Base-by-base conservation (phyloP, 2,329 filamentous ascomycete genomes). In the Simplicillium sp. region DNA sequence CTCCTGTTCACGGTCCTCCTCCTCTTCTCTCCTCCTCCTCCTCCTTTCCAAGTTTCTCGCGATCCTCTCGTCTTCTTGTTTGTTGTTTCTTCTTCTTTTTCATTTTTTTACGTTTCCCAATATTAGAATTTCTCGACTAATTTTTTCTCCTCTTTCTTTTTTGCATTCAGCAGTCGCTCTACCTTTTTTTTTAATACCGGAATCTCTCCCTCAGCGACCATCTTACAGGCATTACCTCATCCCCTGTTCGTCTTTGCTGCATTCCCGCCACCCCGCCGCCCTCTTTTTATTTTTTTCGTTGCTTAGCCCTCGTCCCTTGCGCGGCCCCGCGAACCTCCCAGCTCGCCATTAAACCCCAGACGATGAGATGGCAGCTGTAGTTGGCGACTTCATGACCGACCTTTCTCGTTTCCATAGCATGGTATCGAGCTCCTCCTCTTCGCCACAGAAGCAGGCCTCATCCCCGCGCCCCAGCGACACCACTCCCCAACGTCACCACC, bases 381-480 rank as follows among this genome's bases (percentile, higher is more conserved):
- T 80, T 52, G 74, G 75, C 61, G 86, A 90, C 69, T 80, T 80
- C 67, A 78, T 80, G 65, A 75, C 84, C 62, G 80, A 87, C 65
- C 71, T 80, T 52, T 72, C 77, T 54, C 75, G 79, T 65, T 82
- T 83, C 64, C 77, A 25, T 25, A 78, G 72, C 66, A 84, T 80
- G 72, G 83, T 87, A 68, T 63, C 66, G 44, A 61, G 65, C 42
- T 40, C 42, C 12, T 7, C 12, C 1, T 60, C 70, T 35, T 64
- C 64, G 38, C 52, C 68, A 48, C 61, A 60, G 48, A 67, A 65
- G 48, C 66, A 66, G 48, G 66, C 65, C 47, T 66, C 66, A 55
- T 35, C 28, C 43, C 52, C 50, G 43, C 49, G 35, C 49, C 52
- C 31, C 44, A 48, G 50, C 35, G 54, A 53, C 44, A 52, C 51